Evolutionary conservation across 306 rosid genomes (phyloP), one percentile per base, ranked within the genome.

Genomic region (Carpinus fangiana): DNA sequence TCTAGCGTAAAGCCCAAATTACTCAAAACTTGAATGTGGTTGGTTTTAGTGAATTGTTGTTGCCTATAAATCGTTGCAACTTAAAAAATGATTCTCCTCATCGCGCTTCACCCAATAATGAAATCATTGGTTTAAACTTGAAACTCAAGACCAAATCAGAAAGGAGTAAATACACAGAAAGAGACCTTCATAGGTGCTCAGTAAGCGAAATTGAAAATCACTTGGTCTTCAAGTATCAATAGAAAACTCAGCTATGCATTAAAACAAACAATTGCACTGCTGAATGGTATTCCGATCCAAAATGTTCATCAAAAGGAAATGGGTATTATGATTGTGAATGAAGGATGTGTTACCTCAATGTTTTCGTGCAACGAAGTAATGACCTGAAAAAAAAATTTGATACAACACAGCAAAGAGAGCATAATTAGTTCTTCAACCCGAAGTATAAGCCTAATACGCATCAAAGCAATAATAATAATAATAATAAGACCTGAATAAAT

Each of bases 351-450:
- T 87, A 94, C 98, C 96, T 94, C 90, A 31, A 94, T 38, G 79
- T 79, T 87, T 86, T 82, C 91, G 77, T 94, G 96, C 87, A 94
- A 79, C 16, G 96, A 90, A 73, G 88, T 73, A 65, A 92, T 80
- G 80, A 92, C 91, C 98, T 94, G 97, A 79, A 23, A 90, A 84
- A 61, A 59, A 9, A 28, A 52, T 77, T 72, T 46, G 80, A 74
- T 60, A 20, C 43, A 56, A 55, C 16, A 78, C 71, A 80, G 76
- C 68, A 48, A 69, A 68, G 20, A 82, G 54, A 60, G 54, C 23
- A 73, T 69, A 17, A 56, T 76, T 28, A 64, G 46, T 36, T 36
- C 52, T 59, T 9, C 2, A 10, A 59, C 4, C 23, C 12, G 36
- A 59, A 59, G 65, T 2, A 10, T 62, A 38, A 28, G 46, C 31